phyloP scores from a whole-genome alignment of 2,329 filamentous ascomycete genomes.

The Dichotomopilus funicola region DNA sequence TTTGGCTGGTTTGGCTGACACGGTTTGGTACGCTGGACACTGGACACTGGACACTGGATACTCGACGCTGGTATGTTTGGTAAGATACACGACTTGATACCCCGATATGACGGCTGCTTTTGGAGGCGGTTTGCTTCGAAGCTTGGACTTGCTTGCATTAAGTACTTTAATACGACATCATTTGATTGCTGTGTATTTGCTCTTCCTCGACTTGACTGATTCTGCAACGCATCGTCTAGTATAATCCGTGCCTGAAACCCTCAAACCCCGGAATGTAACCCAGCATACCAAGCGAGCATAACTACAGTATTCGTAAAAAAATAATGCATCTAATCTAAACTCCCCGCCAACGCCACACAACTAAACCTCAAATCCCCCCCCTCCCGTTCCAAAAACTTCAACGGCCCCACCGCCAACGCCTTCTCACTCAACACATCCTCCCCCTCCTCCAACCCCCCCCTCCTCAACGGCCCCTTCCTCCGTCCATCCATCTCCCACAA shows the following conservation, averaged over 20 bases:
- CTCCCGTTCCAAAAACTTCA: slow-evolving; percentile 51
- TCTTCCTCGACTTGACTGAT: background rate
- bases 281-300: background rate
- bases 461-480: slow-evolving; percentile 49
- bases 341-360: slow-evolving; percentile 49
- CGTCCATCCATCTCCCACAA: slow-evolving; percentile 57
- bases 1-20: too few relatives aligned
- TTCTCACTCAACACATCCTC: slow-evolving; percentile 71
- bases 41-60: too few relatives aligned
- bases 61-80: background rate
- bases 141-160: too few relatives aligned
- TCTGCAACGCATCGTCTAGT: too few relatives aligned
- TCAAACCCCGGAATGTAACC: background rate
- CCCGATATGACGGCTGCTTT: background rate
- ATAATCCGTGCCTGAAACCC: too few relatives aligned
- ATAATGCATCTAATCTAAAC: slow-evolving; percentile 36
- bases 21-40: too few relatives aligned
- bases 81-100: slow-evolving; percentile 3
- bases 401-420: slow-evolving; percentile 63
- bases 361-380: slow-evolving; percentile 53
- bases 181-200: too few relatives aligned
- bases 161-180: background rate
- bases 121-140: too few relatives aligned
- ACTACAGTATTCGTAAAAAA: background rate
- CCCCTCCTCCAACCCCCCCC: slow-evolving; percentile 48